phyloP scores from a whole-genome alignment of 805 yeast species.

The Schwanniomyces vanrijiae region DNA sequence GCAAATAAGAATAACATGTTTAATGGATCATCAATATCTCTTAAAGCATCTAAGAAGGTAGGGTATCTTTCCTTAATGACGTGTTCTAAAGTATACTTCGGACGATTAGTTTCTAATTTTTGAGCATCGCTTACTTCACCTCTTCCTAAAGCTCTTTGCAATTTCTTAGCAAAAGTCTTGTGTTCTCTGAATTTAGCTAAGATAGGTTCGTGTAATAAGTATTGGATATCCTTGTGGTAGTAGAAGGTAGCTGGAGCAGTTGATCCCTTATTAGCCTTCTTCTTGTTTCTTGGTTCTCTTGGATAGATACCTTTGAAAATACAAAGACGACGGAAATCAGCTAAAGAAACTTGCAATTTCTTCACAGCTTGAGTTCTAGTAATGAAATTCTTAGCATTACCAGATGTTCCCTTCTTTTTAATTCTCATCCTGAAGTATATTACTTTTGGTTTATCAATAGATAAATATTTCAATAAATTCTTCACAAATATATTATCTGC shows the following conservation, averaged over 20 bases:
- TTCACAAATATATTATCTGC: neutral
- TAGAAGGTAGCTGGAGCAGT: constrained; percentile 95
- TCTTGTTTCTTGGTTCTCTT: constrained; percentile 92
- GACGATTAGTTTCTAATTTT: constrained; percentile 75
- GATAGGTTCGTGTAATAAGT: constrained; percentile 92
- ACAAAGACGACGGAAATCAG: constrained; percentile 95
- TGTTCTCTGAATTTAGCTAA: constrained; percentile 90
- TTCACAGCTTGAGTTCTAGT: constrained; percentile 94
- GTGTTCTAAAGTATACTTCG: constrained; percentile 83
- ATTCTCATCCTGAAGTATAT: constrained; percentile 52
- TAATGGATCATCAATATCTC: constrained; percentile 94
- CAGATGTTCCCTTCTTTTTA: constrained; percentile 80
- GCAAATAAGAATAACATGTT: constrained; percentile 93
- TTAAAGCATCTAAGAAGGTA: constrained; percentile 83
- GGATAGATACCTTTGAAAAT: constrained; percentile 98
- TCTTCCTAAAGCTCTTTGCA: constrained; percentile 85
- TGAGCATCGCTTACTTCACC: constrained; percentile 91
- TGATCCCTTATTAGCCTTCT: constrained; percentile 97
- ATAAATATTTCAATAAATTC: neutral
- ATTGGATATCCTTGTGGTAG: constrained; percentile 91
- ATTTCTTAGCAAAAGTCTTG: constrained; percentile 88
- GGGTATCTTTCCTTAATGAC: constrained; percentile 96
- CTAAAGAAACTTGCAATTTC: constrained; percentile 87
- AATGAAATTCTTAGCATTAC: constrained; percentile 89
- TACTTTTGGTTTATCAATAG: constrained; percentile 1